These are phyloP conservation scores for Pyrenochaeta sp. DNA, from an alignment of 2,329 filamentous ascomycete genomes.

Conservation along the genomic window DNA sequence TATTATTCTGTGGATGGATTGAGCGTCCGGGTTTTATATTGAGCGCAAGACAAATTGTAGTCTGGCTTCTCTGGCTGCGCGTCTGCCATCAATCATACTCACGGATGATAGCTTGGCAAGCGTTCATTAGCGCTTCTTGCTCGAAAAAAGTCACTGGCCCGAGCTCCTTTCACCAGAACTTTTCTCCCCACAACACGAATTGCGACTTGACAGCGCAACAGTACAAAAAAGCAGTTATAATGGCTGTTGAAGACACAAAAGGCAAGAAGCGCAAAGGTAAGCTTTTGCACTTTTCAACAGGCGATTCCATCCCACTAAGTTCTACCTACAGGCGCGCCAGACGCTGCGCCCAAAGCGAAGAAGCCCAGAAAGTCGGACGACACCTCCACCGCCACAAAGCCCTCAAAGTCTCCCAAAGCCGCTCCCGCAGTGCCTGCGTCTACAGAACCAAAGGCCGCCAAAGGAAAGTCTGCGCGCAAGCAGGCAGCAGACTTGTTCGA, in stretches of 20 bases:
- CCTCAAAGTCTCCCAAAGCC: constrained; percentile 28
- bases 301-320: constrained; percentile 13
- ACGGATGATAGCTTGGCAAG: constrained; percentile 19
- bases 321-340: constrained; percentile 39
- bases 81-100: neutral
- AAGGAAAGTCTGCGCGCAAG: constrained; percentile 43
- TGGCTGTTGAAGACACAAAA: constrained; percentile 62
- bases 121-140: constrained; percentile 30
- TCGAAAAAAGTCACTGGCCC: constrained; percentile 41
- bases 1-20: neutral
- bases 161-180: constrained; percentile 41
- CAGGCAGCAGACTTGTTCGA: constrained; percentile 47
- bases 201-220: constrained; percentile 10
- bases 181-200: constrained; percentile 36
- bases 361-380: constrained; percentile 49
- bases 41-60: neutral
- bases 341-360: constrained; percentile 48
- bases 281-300: constrained; percentile 8
- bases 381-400: constrained; percentile 25
- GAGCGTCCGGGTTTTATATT: neutral
- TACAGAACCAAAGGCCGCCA: constrained; percentile 18
- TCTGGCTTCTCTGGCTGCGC: neutral
- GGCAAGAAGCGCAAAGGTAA: constrained; percentile 65
- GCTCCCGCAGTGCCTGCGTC: constrained; percentile 28
- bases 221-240: constrained; percentile 42